Evolutionary conservation across 306 rosid genomes (phyloP), one percentile per base, ranked within the genome.

Genomic region (Betula pendula): DNA sequence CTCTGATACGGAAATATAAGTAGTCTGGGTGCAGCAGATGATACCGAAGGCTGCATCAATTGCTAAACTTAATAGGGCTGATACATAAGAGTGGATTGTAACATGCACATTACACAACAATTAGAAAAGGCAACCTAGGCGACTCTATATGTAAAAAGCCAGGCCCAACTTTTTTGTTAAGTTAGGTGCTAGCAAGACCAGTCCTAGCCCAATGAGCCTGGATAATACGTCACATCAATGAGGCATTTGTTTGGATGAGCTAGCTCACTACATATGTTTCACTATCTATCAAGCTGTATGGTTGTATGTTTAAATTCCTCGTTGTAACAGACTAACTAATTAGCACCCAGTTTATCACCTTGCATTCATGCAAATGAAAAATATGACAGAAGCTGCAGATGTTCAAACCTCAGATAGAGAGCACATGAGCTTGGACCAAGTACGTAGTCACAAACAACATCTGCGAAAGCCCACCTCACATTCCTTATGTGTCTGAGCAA

Each of bases 21-120:
- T 95, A 95, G 76, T 92, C 98, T 19, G 98, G 98, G 79, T 95
- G 97, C 73, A 95, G 90, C 55, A 95, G 91, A 87, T 95, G 97
- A 85, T 95, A 95, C 77, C 98, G 96, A 77, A 95, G 97, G 81
- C 98, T 95, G 96, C 90, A 90, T 76, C 73, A 85, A 77, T 45
- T 62, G 53, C 48, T 83, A 74, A 74, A 70, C 76, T 69, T 56
- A 49, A 44, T 75, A 79, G 53, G 50, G 73, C 16, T 43, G 42
- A 52, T 35, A 71, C 68, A 79, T 15, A 49, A 55, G 71, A 75
- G 38, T 29, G 31, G 58, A 38, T 50, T 10, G 74, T 75, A 25
- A 48, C 72, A 72, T 70, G 70, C 69, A 76, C 56, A 74, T 19
- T 71, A 38, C 72, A 11, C 19, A 80, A 44, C 20, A 77, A 71